These are phyloP conservation scores for Spathaspora hagerdaliae DNA, from an alignment of 805 yeast species.

Conservation along the genomic window DNA sequence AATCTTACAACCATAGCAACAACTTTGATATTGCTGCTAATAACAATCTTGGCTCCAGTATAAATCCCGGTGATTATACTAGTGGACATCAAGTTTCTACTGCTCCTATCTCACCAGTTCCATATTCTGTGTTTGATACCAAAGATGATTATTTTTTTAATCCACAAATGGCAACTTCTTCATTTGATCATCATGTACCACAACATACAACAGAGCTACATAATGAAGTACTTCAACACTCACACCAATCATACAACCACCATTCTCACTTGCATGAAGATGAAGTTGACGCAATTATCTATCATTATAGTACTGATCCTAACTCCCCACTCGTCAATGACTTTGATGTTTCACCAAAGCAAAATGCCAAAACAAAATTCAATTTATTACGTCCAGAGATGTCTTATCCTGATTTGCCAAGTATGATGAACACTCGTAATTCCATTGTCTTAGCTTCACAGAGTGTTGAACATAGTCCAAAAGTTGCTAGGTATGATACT, in stretches of 20 bases:
- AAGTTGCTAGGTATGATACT: background rate
- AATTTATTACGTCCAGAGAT: background rate
- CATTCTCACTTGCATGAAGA: background rate
- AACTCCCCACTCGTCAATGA: background rate
- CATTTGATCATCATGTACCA: background rate
- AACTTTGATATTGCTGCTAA: background rate
- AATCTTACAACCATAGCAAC: background rate
- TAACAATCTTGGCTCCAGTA: background rate
- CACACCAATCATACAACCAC: background rate
- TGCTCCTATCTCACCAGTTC: slow-evolving; percentile 2
- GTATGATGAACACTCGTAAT: background rate
- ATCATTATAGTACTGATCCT: slow-evolving; percentile 1
- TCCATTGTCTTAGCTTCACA: slow-evolving; percentile 2
- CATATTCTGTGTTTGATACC: background rate
- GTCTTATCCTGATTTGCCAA: slow-evolving; percentile 2
- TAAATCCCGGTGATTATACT: background rate
- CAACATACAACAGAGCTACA: background rate
- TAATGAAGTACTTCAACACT: background rate
- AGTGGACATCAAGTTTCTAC: background rate
- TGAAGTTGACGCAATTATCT: background rate
- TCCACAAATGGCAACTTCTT: background rate
- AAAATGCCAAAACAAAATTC: background rate
- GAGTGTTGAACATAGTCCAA: slow-evolving; percentile 2
- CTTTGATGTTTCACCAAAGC: slow-evolving; percentile 2
- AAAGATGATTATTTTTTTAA: background rate